Base-by-base conservation (phyloP, 768 basidiomycete genomes). In the Favolaschia claudopus region DNA sequence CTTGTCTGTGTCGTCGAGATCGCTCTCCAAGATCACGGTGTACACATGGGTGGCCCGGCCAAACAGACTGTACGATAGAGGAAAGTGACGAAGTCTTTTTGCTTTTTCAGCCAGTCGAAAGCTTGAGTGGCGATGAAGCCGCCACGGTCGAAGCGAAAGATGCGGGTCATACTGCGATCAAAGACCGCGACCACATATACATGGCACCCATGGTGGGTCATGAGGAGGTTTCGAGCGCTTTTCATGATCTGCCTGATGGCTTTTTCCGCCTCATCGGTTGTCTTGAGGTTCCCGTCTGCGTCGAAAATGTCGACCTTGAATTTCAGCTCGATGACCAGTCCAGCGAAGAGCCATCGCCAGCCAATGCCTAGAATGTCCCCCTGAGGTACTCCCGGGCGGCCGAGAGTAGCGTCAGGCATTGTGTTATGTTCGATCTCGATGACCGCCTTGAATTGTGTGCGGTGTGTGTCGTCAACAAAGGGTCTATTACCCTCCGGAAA, bases 41-140 rank as follows among this genome's bases (percentile, higher is more conserved):
- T 49, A 28, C 4, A 60, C 58, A n/a, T 44, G 29, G 14, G 58
- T 60, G 34, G 43, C 58, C 4, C 58, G 51, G 15, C 51, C 27
- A 40, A 60, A 60, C 42, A 59, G 50, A 6, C 58, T 51, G 17
- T 47, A 33, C 56, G 48, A 28, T 38, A 51, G 17, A 50, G 22
- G 33, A 58, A 51, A 4, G 19, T 25, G 20, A 48, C 39, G 22
- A 58, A 22, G 40, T 37, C 6, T 3, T 34, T 5, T 1, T 1
- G 1, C n/a, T 51, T 12, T n/a, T 43, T 12, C 1, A 20, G 19
- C 56, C 31, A 51, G 42, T 36, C 17, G 40, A 58, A 58, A 20
- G 32, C 38, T 8, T 32, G 19, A 29, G 20, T 51, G 12, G 33
- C 38, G 20, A 28, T 33, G 48, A 34, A 58, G 3, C 49, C 48